A percentile compares a stretch with the other conserved stretches of the same genome.
Evolutionary conservation across 108 stramenopile species (phyloP).

Genomic region (Cyclotella sp.): DNA sequence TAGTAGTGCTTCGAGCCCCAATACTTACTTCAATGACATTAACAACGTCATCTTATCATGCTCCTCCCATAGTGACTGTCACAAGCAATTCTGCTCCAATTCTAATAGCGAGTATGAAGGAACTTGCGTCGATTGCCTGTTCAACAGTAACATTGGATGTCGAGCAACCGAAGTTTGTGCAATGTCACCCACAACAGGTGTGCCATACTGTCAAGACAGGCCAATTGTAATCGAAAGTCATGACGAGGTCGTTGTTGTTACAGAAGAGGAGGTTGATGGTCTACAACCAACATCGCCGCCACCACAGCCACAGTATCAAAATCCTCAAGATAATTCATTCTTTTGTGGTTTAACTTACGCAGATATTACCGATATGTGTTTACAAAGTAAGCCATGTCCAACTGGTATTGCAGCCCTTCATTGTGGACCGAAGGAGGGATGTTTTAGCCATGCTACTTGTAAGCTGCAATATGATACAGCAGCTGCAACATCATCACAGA

Average conservation of each 20-base stretch:
- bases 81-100: constrained; percentile 1
- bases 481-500: not conserved
- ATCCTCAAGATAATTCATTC: constrained; percentile 8
- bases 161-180: not conserved
- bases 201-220: constrained; percentile 3
- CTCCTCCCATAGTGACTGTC: constrained; percentile 1
- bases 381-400: constrained; percentile 10
- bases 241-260: not conserved
- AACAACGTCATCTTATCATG: not conserved
- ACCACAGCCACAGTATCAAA: constrained; percentile 5
- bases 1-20: not conserved
- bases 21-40: not conserved
- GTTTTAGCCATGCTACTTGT: constrained; percentile 1
- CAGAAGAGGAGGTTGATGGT: not conserved
- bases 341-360: not conserved
- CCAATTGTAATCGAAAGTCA: not conserved
- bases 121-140: constrained; percentile 11
- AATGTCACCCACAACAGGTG: not conserved
- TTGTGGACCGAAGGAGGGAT: constrained; percentile 7
- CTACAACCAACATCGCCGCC: not conserved
- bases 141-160: constrained; percentile 2
- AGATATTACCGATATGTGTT: not conserved
- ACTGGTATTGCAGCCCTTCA: constrained; percentile 3
- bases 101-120: not conserved
- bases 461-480: not conserved